Evolutionary conservation across 2,329 filamentous ascomycete species (phyloP), one percentile per base, ranked within the genome.

Genomic region (Aspergillus unguis): DNA sequence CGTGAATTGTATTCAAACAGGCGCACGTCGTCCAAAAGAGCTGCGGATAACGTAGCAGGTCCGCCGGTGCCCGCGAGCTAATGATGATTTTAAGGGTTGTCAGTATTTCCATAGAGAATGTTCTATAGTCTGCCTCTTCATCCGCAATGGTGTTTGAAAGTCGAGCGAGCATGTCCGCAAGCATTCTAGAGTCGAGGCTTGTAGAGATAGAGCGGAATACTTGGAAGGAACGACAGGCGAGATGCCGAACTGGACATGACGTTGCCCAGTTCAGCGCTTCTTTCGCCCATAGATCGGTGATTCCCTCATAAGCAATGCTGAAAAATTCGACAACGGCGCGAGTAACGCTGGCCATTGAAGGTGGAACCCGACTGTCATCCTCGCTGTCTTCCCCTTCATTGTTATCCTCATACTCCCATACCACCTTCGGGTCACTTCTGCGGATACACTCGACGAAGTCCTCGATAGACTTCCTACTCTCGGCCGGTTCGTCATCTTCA

Each of bases 11-110:
- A 65, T 97, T 92, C 23, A 99, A 76, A 67, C 94, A 99, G 8
- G 94, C 94, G 64, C 92, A 96, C 0, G 90, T 96, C 0, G 92
- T 95, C 95, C 95, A 99, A 72, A 99, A 97, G 1, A 99, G 77
- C 65, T 97, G 92, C 1, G 94, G 94, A 59, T 96, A 96, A n/a
- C 85, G 85, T 44, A 95, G 73, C 2, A 99, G 79, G 66, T 92
- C 87, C 35, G 87, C 82, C 0, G 87, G 80, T 23, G 92, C 86
- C 28, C 97, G 76, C 50, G 92, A 94, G 59, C 85, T 82, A 52
- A 99, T 95, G 41, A 99, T 87, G 0, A 91, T 91, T 66, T 95
- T 92, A 47, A 99, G 72, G 0, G 95, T 99, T 0, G 92, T 96
- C 48, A 99, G 73, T 52, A 99, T 97, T 68, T 99, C 95, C 86